Base-by-base conservation (phyloP, 2,329 filamentous ascomycete genomes). In the Curvularia spicifera region DNA sequence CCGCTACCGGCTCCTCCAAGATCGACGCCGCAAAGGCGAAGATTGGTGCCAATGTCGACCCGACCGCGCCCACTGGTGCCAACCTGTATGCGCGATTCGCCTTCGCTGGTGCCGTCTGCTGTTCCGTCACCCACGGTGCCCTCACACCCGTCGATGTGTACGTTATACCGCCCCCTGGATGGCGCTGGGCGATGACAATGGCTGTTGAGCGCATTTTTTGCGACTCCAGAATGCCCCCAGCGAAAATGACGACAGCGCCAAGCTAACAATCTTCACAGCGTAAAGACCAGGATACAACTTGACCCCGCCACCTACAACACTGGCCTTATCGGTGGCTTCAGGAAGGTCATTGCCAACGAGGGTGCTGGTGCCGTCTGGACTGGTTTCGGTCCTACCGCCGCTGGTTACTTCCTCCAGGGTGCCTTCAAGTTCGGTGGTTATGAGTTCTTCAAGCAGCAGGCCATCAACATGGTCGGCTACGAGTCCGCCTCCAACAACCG, bases 131-230 rank as follows among this genome's bases (percentile, higher is more conserved):
- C 78, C 95, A 99, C 87, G 95, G 94, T 81, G 90, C 86, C 77
- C 89, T 98, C 75, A 99, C 95, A 71, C 95, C 95, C 78, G 93
- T 99, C 81, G 95, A 99, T 91, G 95, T 99, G 94, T 98, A 95
- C 82, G 94, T 91, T 61, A 56, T 40, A 22, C 59, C 58, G 40
- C 22, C 28, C 49, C 43, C 52, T 8, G 46, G 51, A 42, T 43
- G 57, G 57, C 43, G 47, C 1, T 48, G 24, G 26, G 51, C 57
- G 26, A 31, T 49, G 43, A 61, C 73, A 76, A 73, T 76, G 71
- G 68, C 72, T 66, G 58, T 39, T 20, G 47, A 52, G 59, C 56
- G 39, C 46, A 49, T 50, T 49, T 56, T 45, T 57, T 47, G 63
- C 64, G 51, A 57, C 53, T 53, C 52, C 55, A 43, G 31, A 56